Percentiles rank a stretch among this genome's conserved stretches.
These are phyloP conservation scores for Antrodiella citrinella DNA, from an alignment of 768 basidiomycete genomes.

Conservation along the genomic window DNA sequence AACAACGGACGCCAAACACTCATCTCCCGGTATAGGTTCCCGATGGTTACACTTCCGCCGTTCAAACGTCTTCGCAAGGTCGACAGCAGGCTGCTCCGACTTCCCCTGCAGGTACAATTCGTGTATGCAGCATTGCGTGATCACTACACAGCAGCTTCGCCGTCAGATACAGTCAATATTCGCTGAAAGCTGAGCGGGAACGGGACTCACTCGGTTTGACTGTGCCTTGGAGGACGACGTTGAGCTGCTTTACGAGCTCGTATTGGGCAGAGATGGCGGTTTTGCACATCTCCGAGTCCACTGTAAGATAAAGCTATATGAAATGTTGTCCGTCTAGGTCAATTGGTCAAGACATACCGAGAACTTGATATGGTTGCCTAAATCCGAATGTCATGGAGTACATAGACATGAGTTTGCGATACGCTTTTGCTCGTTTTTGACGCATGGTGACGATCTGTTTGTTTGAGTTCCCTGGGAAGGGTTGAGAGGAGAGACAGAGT, in stretches of 20 bases:
- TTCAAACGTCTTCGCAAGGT: conserved; percentile 91
- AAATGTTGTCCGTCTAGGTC: conserved; percentile 3
- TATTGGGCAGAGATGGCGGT: conserved; percentile 58
- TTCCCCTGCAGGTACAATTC: conserved; percentile 84
- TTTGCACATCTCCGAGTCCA: conserved; percentile 81
- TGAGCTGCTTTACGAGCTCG: conserved; percentile 70
- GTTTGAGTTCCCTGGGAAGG: too few relatives aligned
- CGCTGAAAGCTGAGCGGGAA: background rate
- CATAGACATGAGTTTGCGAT: conserved; percentile 88
- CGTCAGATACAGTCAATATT: conserved; percentile 15
- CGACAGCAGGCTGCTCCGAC: conserved; percentile 63
- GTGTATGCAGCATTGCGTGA: conserved; percentile 96
- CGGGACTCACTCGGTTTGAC: conserved; percentile 80
- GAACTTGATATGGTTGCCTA: conserved; percentile 87
- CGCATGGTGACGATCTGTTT: conserved; percentile 48
- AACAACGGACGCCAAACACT: conserved; percentile 74
- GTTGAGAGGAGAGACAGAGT: too few relatives aligned
- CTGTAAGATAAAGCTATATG: conserved; percentile 29
- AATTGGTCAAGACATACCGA: conserved; percentile 43
- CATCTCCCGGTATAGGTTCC: conserved; percentile 76
- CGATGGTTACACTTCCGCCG: conserved; percentile 92
- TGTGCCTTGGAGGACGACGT: conserved; percentile 73
- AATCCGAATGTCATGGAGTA: conserved; percentile 87
- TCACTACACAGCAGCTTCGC: conserved; percentile 67
- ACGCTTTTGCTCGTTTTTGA: conserved; percentile 92